A percentile compares a stretch with the other conserved stretches of the same genome.
phyloP scores from a whole-genome alignment of 148 eudicot species.

The Camellia japonica region DNA sequence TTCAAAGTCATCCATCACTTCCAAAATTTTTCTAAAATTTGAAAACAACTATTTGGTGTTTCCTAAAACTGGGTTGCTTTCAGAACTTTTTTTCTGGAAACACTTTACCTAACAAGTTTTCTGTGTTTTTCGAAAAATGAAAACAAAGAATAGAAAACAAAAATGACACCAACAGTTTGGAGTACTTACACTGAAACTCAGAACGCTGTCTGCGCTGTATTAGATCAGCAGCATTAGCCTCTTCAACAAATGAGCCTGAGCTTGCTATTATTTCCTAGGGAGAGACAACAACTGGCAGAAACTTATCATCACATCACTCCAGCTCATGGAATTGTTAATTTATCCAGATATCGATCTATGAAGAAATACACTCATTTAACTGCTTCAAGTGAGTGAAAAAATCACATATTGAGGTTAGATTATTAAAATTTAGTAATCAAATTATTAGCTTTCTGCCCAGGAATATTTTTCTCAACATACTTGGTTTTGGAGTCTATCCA shows the following conservation, averaged over 20 bases:
- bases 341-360: not conserved
- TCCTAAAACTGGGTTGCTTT: too few relatives aligned
- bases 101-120: too few relatives aligned
- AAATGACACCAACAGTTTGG: not conserved
- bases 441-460: not conserved
- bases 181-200: conserved; percentile 70
- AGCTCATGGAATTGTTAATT: not conserved
- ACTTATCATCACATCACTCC: conserved; percentile 42
- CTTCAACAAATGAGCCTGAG: conserved; percentile 49
- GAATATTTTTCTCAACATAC: not conserved
- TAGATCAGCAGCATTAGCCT: conserved; percentile 89
- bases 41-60: too few relatives aligned
- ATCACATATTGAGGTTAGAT: too few relatives aligned
- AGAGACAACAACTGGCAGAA: conserved; percentile 46
- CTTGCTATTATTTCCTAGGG: conserved; percentile 63
- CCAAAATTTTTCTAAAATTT: too few relatives aligned
- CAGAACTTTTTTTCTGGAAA: too few relatives aligned
- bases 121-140: too few relatives aligned
- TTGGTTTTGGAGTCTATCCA: not conserved
- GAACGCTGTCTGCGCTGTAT: conserved; percentile 90
- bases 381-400: not conserved
- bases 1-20: too few relatives aligned
- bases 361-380: not conserved
- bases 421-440: not conserved
- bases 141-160: not conserved